Evolutionary conservation across 129 eudicot species (phyloP), one percentile per base, ranked within the genome.

Genomic region (Flaveria linearis): DNA sequence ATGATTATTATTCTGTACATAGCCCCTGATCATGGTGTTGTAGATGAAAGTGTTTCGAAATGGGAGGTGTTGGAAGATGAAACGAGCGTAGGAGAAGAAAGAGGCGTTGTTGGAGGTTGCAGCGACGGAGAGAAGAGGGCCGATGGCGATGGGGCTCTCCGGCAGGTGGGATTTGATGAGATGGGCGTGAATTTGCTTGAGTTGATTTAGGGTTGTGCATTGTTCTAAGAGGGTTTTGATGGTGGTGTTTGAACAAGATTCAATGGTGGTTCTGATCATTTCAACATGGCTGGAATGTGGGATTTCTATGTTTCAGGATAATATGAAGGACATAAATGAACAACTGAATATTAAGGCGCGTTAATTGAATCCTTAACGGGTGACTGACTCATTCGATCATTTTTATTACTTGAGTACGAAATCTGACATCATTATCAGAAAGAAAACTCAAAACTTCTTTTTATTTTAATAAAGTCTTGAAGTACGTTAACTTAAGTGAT

Each of bases 11-110:
- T 69, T 57, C 49, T 77, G 81, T 10, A 86, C 22, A 41, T 86
- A 73, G 15, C 89, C 91, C 28, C 87, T 60, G 60, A 89, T 86
- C 81, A 89, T 82, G 36, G 81, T 89, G 55, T 89, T 89, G 80
- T 74, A 89, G 63, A 86, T 62, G 84, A 89, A 89, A 13, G 87
- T 84, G 9, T 76, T 89, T 2, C 82, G 89, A 69, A 28, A 46
- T 4, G 16, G 51, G 66, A 84, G 84, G 36, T 74, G 51, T 9
- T 67, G 68, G 45, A 88, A 86, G 43, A 88, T 82, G 1, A 64
- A 69, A 26, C 28, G 69, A 7, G 90, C 87, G 30, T 88, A 82
- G 39, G 85, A 64, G 73, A 86, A 88, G 81, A 88, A 82, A n/a
- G 86, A 50, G 4, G 81, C 36, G 60, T 78, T 51, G 47, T 17